Evolutionary conservation across 2,329 filamentous ascomycete species (phyloP).

Genomic region (Metarhizium brunneum): DNA sequence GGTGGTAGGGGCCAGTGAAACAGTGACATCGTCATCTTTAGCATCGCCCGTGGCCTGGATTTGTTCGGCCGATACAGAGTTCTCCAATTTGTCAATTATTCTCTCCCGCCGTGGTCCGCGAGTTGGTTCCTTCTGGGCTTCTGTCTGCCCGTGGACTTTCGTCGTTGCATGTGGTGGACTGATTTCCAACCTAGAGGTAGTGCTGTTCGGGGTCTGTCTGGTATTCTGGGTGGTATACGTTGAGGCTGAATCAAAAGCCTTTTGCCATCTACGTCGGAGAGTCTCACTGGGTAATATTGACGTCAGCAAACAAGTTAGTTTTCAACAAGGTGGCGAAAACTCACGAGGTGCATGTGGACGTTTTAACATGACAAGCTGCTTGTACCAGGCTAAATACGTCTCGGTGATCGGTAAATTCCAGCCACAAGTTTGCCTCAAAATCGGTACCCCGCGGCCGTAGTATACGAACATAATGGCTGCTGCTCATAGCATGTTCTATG

Average conservation of each 20-base stretch:
- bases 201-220: background rate
- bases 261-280: background rate
- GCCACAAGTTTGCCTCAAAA: slow-evolving; percentile 7
- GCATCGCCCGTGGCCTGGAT: background rate
- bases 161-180: background rate
- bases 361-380: background rate
- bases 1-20: slow-evolving; percentile 7
- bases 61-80: background rate
- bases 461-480: slow-evolving; percentile 13
- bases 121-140: background rate
- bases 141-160: background rate
- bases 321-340: background rate
- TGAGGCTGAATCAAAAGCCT: slow-evolving; percentile 5
- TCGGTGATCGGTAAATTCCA: slow-evolving; percentile 12
- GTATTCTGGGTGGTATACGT: background rate
- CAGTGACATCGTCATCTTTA: background rate
- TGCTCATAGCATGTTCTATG: slow-evolving; percentile 9
- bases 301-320: background rate
- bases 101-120: background rate
- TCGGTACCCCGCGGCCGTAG: slow-evolving; percentile 10
- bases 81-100: slow-evolving; percentile 1
- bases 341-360: background rate
- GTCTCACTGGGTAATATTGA: background rate
- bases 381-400: background rate
- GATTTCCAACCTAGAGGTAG: background rate